These are phyloP conservation scores for Lactifluus subvellereus DNA, from an alignment of 768 basidiomycete species.

Conservation along the genomic window DNA sequence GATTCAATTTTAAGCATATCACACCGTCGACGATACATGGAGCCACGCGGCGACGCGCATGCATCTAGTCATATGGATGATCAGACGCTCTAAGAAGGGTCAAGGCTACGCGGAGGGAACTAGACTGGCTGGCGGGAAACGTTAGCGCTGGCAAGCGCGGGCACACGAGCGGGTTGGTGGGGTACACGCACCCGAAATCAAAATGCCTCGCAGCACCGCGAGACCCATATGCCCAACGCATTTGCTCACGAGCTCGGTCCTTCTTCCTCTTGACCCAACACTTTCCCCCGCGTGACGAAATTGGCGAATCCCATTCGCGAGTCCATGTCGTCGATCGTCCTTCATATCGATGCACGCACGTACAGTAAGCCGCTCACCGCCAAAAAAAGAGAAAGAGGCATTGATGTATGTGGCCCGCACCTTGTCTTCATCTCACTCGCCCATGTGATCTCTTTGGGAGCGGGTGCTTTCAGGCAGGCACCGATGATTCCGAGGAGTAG, in stretches of 20 bases:
- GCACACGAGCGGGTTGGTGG: neutral
- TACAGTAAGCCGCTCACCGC: neutral
- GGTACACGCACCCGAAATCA: neutral
- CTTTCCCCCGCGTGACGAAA: conserved; percentile 21
- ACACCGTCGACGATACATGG: neutral
- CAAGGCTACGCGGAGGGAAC: neutral
- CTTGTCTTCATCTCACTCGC: conserved; percentile 81
- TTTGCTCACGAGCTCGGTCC: neutral
- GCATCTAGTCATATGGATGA: neutral
- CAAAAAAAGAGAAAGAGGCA: neutral
- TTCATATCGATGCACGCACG: neutral
- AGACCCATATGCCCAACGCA: neutral
- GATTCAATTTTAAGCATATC: neutral
- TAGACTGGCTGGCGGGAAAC: neutral
- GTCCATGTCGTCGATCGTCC: conserved; percentile 26
- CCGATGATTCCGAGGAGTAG: conserved; percentile 67
- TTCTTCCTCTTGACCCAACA: conserved; percentile 7
- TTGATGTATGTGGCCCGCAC: conserved; percentile 37
- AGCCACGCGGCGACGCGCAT: neutral
- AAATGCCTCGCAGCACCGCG: neutral
- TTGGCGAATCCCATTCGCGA: conserved; percentile 24
- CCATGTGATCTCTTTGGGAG: conserved; percentile 80
- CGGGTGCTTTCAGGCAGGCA: conserved; percentile 61
- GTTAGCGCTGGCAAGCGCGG: neutral
- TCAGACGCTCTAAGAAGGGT: neutral